phyloP scores from a whole-genome alignment of 1,139 yeast species.

The Wickerhamomyces sp. region DNA sequence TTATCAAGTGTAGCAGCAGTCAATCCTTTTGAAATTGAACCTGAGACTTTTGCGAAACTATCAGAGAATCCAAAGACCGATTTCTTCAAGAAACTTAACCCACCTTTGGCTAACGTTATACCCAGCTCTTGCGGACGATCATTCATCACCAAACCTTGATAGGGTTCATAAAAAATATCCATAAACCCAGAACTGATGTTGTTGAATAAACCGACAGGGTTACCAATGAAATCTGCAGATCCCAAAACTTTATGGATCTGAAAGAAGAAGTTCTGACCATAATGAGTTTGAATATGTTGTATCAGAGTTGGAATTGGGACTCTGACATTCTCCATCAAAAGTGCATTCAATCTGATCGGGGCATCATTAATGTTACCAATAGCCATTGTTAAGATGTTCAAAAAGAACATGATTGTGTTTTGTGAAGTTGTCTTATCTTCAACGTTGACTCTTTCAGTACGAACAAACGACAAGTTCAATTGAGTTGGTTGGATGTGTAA shows the following conservation, averaged over 20 bases:
- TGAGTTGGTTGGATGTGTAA: conserved; percentile 90
- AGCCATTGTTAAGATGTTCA: conserved; percentile 91
- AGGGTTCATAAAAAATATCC: conserved; percentile 96
- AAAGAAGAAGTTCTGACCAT: conserved; percentile 86
- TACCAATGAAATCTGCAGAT: conserved; percentile 93
- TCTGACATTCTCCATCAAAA: conserved; percentile 82
- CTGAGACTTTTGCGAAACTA: conserved; percentile 87
- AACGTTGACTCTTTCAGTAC: conserved; percentile 76
- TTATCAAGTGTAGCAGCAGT: conserved; percentile 87
- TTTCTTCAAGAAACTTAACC: conserved; percentile 87
- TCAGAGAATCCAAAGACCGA: conserved; percentile 94
- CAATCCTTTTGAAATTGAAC: conserved; percentile 90
- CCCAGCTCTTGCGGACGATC: conserved; percentile 97
- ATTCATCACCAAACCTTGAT: conserved; percentile 88
- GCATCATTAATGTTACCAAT: conserved; percentile 97
- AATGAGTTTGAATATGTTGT: conserved; percentile 76
- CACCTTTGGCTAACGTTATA: conserved; percentile 93
- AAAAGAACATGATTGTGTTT: conserved; percentile 65
- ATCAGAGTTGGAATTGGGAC: conserved; percentile 74
- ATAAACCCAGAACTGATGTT: conserved; percentile 90
- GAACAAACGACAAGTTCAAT: conserved; percentile 82
- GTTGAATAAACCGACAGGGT: conserved; percentile 94
- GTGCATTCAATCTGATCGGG: conserved; percentile 83
- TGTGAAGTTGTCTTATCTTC: conserved; percentile 52
- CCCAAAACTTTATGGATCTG: conserved; percentile 93